A percentile compares a stretch with the other conserved stretches of the same genome.
Evolutionary conservation across 169 alveolate species (phyloP).

Genomic region (Plasmodium sp.): DNA sequence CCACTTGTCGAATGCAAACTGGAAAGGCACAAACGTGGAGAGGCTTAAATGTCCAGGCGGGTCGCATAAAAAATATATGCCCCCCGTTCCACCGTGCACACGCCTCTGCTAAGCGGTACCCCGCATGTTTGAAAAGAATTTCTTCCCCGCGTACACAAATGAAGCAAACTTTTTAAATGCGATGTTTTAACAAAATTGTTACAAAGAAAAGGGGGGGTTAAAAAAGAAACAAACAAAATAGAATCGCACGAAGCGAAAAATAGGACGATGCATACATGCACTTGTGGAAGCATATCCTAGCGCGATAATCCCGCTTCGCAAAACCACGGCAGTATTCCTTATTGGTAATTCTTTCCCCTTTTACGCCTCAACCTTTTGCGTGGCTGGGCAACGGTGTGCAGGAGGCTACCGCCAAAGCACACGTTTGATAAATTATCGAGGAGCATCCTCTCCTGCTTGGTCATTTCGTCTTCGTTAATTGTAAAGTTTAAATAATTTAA

Average conservation of each 20-base stretch:
- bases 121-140: not conserved
- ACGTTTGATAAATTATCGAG: constrained; percentile 47
- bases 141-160: not conserved
- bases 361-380: constrained; percentile 6
- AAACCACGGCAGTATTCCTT: not conserved
- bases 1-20: not conserved
- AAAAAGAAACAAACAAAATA: not conserved
- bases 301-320: not conserved
- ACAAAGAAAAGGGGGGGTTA: not conserved
- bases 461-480: constrained; percentile 13
- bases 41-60: not conserved
- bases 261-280: not conserved
- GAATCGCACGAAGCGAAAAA: not conserved
- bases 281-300: not conserved
- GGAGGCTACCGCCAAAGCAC: constrained; percentile 1
- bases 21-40: not conserved
- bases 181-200: not conserved
- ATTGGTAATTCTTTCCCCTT: not conserved
- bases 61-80: not conserved
- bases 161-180: not conserved
- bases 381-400: not conserved
- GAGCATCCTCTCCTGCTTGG: not conserved
- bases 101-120: not conserved
- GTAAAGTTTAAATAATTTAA: constrained; percentile 19
- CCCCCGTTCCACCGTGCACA: not conserved